These are phyloP conservation scores for Lipomyces orientalis DNA, from an alignment of 805 yeast species.

Conservation along the genomic window DNA sequence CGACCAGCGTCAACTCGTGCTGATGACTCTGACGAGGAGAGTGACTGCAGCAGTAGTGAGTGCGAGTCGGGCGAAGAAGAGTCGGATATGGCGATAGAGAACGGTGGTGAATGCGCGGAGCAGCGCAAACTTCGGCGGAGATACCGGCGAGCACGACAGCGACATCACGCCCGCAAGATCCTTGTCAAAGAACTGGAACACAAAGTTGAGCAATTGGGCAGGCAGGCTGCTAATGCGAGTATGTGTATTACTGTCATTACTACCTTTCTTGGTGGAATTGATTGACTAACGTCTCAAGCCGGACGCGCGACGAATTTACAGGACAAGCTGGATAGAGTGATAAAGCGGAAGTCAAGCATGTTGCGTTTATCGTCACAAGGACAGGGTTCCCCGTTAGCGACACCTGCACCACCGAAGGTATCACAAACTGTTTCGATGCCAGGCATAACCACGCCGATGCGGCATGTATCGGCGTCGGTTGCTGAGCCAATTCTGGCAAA, in stretches of 20 bases:
- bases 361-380: constrained; percentile 17
- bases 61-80: constrained; percentile 5
- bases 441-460: constrained; percentile 19
- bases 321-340: constrained; percentile 20
- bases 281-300: constrained; percentile 10
- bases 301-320: constrained; percentile 25
- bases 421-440: constrained; percentile 19
- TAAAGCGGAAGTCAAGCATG: constrained; percentile 27
- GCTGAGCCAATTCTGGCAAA: constrained; percentile 9
- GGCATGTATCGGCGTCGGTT: constrained; percentile 15
- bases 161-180: constrained; percentile 4
- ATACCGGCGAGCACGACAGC: constrained; percentile 3
- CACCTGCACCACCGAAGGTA: constrained; percentile 30
- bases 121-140: not conserved
- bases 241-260: not conserved
- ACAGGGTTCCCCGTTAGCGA: constrained; percentile 7
- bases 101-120: not conserved
- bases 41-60: constrained; percentile 4
- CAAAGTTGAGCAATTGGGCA: constrained; percentile 21
- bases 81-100: not conserved
- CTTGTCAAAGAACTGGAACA: constrained; percentile 15
- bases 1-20: not conserved
- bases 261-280: not conserved
- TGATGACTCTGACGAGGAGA: constrained; percentile 3
- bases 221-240: constrained; percentile 18